Evolutionary conservation across 2,329 filamentous ascomycete species (phyloP).

Genomic region (Aureobasidium subglaciale): DNA sequence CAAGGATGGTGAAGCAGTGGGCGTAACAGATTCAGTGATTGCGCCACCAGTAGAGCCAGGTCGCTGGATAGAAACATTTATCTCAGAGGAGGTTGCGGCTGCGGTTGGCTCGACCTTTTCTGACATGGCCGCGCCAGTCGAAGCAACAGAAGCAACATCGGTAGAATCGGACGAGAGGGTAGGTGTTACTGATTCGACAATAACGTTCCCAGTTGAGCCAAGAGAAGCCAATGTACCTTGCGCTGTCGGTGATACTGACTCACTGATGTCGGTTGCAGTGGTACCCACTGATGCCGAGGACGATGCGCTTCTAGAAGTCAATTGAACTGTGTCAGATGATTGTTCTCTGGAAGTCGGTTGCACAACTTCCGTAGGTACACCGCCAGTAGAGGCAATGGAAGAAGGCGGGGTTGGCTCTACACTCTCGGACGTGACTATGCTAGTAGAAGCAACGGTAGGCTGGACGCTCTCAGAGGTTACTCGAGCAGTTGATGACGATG

Average conservation of each 20-base stretch:
- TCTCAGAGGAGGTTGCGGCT: not conserved
- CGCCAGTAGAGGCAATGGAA: not conserved
- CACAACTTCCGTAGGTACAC: not conserved
- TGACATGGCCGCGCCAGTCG: not conserved
- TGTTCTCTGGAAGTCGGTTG: slow-evolving; percentile 2
- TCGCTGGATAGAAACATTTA: not conserved
- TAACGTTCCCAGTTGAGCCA: slow-evolving; percentile 3
- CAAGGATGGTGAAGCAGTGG: slow-evolving; percentile 2
- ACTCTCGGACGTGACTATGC: not conserved
- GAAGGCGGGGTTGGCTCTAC: slow-evolving; percentile 5
- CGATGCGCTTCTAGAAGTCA: not conserved
- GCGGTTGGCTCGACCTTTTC: slow-evolving; percentile 8
- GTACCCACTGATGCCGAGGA: not conserved
- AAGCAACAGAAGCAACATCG: not conserved
- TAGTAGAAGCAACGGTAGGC: not conserved
- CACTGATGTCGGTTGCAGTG: not conserved
- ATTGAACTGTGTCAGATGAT: slow-evolving; percentile 1
- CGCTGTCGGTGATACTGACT: slow-evolving; percentile 3
- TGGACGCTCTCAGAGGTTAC: not conserved
- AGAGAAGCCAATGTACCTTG: not conserved
- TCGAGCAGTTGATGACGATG: not conserved
- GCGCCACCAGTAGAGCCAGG: slow-evolving; percentile 10
- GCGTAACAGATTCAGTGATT: not conserved
- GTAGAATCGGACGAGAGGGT: not conserved
- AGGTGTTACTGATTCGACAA: slow-evolving; percentile 5